Evolutionary conservation across 1,139 yeast species (phyloP).

Genomic region (Meyerozyma elateridarum): DNA sequence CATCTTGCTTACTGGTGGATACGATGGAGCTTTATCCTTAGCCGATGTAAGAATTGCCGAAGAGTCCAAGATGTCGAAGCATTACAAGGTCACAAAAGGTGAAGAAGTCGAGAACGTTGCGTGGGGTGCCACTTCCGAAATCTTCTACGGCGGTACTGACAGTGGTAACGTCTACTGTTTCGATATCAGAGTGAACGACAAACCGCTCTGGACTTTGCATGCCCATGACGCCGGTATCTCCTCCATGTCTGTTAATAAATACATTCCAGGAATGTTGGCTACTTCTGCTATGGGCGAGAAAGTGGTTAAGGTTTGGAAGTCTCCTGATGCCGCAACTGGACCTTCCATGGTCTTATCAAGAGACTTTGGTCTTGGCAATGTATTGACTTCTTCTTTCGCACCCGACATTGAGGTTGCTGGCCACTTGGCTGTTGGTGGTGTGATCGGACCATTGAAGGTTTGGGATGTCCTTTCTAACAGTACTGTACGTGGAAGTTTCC

Average conservation of each 20-base stretch:
- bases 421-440: slow-evolving; percentile 83
- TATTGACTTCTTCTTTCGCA: slow-evolving; percentile 76
- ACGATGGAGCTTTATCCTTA: slow-evolving; percentile 75
- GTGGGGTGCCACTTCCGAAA: slow-evolving; percentile 56
- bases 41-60: slow-evolving; percentile 83
- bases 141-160: slow-evolving; percentile 88
- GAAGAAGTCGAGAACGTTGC: slow-evolving; percentile 83
- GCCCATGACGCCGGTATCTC: slow-evolving; percentile 96
- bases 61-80: slow-evolving; percentile 51
- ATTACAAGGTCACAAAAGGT: slow-evolving; percentile 54
- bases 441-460: slow-evolving; percentile 74
- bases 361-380: slow-evolving; percentile 94
- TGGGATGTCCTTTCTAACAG: slow-evolving; percentile 89
- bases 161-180: slow-evolving; percentile 85
- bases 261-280: slow-evolving; percentile 68
- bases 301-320: slow-evolving; percentile 82
- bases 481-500: slow-evolving; percentile 69
- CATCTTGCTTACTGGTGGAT: slow-evolving; percentile 85
- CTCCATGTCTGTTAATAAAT: slow-evolving; percentile 64
- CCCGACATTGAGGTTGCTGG: slow-evolving; percentile 87
- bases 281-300: slow-evolving; percentile 94
- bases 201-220: slow-evolving; percentile 90
- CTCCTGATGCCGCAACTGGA: slow-evolving; percentile 42
- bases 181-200: slow-evolving; percentile 68
- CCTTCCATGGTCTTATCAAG: slow-evolving; percentile 91